These are phyloP conservation scores for Podaxis mareebaensis DNA, from an alignment of 768 basidiomycete genomes.

Conservation along the genomic window DNA sequence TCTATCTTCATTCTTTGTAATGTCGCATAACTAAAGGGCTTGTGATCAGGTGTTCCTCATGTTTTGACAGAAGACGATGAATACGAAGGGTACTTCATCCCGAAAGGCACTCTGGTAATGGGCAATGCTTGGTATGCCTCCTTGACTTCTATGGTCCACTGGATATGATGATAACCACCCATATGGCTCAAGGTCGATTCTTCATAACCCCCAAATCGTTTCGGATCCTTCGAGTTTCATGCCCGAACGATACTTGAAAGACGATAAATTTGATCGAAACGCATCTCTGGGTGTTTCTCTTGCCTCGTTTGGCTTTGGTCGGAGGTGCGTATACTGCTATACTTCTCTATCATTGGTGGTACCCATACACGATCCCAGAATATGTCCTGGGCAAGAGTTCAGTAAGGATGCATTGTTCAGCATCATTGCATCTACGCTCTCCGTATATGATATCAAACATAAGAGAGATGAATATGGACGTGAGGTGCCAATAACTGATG, in stretches of 20 bases:
- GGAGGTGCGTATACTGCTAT: constrained; percentile 17
- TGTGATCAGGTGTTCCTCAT: constrained; percentile 30
- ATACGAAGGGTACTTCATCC: constrained; percentile 37
- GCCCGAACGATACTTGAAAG: constrained; percentile 39
- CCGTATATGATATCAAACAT: constrained; percentile 17
- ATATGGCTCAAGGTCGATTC: background rate
- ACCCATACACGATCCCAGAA: constrained; percentile 14
- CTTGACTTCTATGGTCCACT: background rate
- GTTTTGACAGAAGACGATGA: constrained; percentile 33
- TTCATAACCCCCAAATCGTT: constrained; percentile 35
- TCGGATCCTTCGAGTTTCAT: constrained; percentile 37
- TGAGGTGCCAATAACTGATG: constrained; percentile 1
- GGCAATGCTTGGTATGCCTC: constrained; percentile 36
- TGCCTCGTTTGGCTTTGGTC: constrained; percentile 26
- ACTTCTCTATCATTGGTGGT: background rate
- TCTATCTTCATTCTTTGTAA: background rate
- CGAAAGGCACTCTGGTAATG: constrained; percentile 40
- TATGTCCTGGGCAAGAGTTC: constrained; percentile 46
- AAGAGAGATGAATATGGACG: constrained; percentile 14
- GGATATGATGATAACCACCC: background rate
- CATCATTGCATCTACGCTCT: constrained; percentile 21
- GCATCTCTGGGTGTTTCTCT: constrained; percentile 7
- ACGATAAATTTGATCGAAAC: constrained; percentile 21
- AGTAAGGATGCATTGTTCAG: constrained; percentile 40
- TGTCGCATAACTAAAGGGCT: background rate